phyloP scores from a whole-genome alignment of 768 basidiomycete species.

The Gymnopilus junonius region DNA sequence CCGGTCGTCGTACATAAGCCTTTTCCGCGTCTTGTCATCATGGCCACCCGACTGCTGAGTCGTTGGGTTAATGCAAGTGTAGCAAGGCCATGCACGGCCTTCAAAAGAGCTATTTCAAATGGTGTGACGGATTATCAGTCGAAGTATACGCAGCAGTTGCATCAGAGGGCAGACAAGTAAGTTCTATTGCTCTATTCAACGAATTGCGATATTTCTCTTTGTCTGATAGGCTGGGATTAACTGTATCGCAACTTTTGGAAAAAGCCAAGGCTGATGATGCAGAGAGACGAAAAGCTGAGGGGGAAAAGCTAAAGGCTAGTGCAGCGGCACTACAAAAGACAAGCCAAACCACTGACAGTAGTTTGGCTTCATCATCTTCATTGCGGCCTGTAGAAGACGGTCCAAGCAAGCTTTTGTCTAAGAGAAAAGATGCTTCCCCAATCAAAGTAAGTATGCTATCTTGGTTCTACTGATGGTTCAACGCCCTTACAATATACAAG shows the following conservation, averaged over 20 bases:
- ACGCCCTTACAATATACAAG: constrained; percentile 42
- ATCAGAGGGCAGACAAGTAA: constrained; percentile 67
- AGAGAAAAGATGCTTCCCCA: constrained; percentile 27
- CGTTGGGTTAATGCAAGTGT: background rate
- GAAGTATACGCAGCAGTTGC: constrained; percentile 76
- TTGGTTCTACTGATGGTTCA: background rate
- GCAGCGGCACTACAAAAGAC: constrained; percentile 13
- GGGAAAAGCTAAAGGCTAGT: constrained; percentile 28
- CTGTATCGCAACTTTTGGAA: constrained; percentile 29
- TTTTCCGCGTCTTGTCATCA: background rate
- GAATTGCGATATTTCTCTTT: background rate
- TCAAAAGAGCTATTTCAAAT: constrained; percentile 11
- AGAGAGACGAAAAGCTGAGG: constrained; percentile 23
- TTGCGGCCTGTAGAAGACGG: background rate
- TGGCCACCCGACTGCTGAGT: constrained; percentile 13
- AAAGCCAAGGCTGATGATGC: constrained; percentile 26
- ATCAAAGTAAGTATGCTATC: constrained; percentile 16
- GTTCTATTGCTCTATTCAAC: background rate
- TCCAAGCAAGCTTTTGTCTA: constrained; percentile 10
- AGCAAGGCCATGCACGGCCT: background rate
- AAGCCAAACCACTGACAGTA: background rate
- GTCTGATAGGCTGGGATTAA: constrained; percentile 46
- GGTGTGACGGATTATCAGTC: constrained; percentile 23
- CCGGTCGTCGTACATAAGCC: too few relatives aligned
- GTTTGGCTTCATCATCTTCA: background rate